These are phyloP conservation scores for Fusarium algeriense DNA, from an alignment of 2,329 filamentous ascomycete species.

Conservation along the genomic window DNA sequence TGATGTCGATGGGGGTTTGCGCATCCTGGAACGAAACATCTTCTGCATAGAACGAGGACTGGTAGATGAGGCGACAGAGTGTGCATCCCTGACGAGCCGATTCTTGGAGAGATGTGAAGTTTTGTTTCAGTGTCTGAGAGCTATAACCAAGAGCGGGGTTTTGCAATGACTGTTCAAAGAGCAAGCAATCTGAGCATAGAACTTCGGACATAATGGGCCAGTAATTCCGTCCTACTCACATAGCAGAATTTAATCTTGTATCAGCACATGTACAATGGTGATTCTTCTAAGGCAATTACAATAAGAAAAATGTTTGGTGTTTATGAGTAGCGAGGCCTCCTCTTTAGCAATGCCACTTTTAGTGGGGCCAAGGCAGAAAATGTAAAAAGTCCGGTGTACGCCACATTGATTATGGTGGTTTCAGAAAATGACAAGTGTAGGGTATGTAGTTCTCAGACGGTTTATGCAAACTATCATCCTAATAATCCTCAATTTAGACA, in stretches of 20 bases:
- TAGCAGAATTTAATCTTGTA: too few relatives aligned
- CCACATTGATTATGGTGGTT: too few relatives aligned
- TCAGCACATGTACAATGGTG: too few relatives aligned
- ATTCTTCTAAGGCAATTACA: too few relatives aligned
- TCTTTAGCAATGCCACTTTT: background rate
- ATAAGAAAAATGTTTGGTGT: too few relatives aligned
- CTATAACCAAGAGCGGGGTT: background rate
- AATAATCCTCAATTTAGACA: too few relatives aligned
- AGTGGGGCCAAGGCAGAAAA: background rate
- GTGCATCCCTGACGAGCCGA: background rate
- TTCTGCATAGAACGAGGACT: background rate
- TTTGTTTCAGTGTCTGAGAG: background rate
- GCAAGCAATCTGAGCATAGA: background rate
- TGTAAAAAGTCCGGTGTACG: too few relatives aligned
- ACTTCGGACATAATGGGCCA: background rate
- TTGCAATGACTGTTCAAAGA: background rate
- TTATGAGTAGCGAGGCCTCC: background rate
- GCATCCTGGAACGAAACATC: background rate
- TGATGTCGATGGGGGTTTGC: background rate
- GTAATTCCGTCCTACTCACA: too few relatives aligned
- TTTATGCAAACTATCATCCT: too few relatives aligned
- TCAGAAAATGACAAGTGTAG: too few relatives aligned
- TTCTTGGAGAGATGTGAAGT: background rate
- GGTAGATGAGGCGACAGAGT: background rate
- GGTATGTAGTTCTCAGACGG: too few relatives aligned